Base-by-base conservation (phyloP, 1,139 yeast species). In the Lodderomyces orthopsilosis region DNA sequence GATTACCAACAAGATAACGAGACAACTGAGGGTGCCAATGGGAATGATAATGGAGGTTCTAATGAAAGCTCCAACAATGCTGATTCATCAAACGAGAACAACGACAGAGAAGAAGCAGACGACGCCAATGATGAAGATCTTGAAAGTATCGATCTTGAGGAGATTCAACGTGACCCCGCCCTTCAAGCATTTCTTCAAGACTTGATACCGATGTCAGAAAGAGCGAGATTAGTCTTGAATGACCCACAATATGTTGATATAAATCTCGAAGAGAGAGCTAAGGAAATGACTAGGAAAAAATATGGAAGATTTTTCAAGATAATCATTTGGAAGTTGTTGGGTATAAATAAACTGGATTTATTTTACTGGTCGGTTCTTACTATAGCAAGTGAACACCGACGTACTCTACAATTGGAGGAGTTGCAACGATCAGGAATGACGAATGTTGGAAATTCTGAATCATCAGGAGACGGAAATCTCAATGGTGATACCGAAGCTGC, bases 311-410 rank as follows among this genome's bases (percentile, higher is more conserved):
- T 74, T 42, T 58, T 63, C 45, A 66, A 65, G 53, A 53, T 59
- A n/a, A 14, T 75, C 0, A 75, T 77, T 58, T 81, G 85, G 84
- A 59, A 56, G 38, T 17, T 76, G 3, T 76, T 81, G 82, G 85
- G 85, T 1, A 68, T 82, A 35, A 51, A 68, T 1, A 68, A 57
- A 43, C 49, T 55, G 1, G 79, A 81, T 50, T 53, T 82, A 41
- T 73, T 69, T 53, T 68, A 79, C 57, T 75, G 79, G 67, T 79
- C 76, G 17, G 80, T 80, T 15, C 58, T 79, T 37, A 55, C 59
- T 32, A 56, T 67, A 27, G 77, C 74, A 49, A 58, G 55, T 28
- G 51, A 54, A 18, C 52, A 42, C 41, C 33, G 61, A 32, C 30
- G 51, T 13, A 22, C 21, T 21, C 33, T 27, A 27, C 37, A 17